Base-by-base conservation (phyloP, 139 green algal genomes). In the Penium margaritaceum region DNA sequence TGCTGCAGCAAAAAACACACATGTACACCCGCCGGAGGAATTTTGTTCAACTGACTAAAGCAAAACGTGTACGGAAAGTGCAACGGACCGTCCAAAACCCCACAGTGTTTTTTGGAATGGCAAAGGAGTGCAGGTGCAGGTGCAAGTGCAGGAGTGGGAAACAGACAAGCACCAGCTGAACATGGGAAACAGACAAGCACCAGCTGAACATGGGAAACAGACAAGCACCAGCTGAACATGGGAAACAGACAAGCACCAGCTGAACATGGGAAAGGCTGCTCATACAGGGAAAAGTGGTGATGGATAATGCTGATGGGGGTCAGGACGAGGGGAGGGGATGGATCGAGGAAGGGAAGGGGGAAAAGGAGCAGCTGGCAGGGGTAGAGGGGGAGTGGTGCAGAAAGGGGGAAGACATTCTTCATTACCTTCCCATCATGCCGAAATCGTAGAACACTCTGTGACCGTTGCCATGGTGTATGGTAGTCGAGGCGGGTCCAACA, bases 371-470 rank as follows among this genome's bases (percentile, higher is more conserved):
- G 19, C 19, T 29, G 46, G 46, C n/a, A 29, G 46, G 19, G n/a
- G 46, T 21, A 57, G 1, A 19, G 5, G 46, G 2, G 24, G 5
- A 21, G n/a, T 2, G 46, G 46, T 21, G 21, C 43, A 57, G 46
- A 24, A 3, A 57, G 12, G n/a, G 46, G 12, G 5, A 4, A 4
- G 46, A 57, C 2, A 57, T 1, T 57, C 2, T 9, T 54, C 17
- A 19, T 44, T 44, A 77, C 57, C 46, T 54, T 32, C 88, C 89
- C 85, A 92, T 92, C 89, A 92, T 91, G 67, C 92, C 93, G 86
- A 97, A 97, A 81, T 98, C 93, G 79, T 98, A 99, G 84, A 96
- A 97, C 79, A 96, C 94, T 4, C 68, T 76, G 68, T 57, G 46
- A 29, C 27, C 96, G 84, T 14, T 9, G 29, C 21, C 29, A 9